These are phyloP conservation scores for Ceratocystis ficicola DNA, from an alignment of 2,329 filamentous ascomycete genomes.

Conservation along the genomic window DNA sequence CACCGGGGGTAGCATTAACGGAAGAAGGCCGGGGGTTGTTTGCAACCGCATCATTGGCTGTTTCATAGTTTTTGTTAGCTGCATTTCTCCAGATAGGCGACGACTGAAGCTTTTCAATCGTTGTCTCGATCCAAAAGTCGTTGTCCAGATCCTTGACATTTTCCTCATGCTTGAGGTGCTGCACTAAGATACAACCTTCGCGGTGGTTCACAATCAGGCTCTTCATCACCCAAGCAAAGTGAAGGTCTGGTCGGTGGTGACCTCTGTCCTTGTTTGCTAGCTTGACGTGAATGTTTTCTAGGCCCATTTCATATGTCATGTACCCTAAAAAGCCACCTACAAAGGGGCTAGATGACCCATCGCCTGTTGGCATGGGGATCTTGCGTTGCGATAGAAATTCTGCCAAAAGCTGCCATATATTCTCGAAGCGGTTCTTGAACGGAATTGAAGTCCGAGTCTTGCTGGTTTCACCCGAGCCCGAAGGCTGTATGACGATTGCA, in stretches of 20 bases:
- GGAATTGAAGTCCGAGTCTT: constrained; percentile 26
- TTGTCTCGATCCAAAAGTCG: constrained; percentile 6
- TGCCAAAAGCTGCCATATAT: constrained; percentile 42
- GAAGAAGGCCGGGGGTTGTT: not conserved
- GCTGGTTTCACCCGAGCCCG: not conserved
- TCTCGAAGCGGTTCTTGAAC: constrained; percentile 25
- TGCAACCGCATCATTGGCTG: not conserved
- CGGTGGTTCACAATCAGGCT: constrained; percentile 68
- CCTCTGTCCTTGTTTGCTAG: constrained; percentile 27
- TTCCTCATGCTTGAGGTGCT: constrained; percentile 42
- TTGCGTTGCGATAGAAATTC: constrained; percentile 32
- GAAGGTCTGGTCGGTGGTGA: constrained; percentile 53
- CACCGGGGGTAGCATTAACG: not conserved
- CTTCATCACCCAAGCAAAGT: constrained; percentile 62
- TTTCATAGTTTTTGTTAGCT: not conserved
- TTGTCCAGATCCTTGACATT: constrained; percentile 25
- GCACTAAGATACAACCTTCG: constrained; percentile 49
- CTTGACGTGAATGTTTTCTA: constrained; percentile 45
- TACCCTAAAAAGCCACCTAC: constrained; percentile 77
- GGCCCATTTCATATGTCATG: constrained; percentile 71
- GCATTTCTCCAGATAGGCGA: constrained; percentile 27
- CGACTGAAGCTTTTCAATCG: constrained; percentile 6
- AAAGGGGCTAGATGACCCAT: constrained; percentile 39
- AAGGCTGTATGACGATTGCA: constrained; percentile 22
- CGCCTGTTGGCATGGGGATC: constrained; percentile 22